Evolutionary conservation across 495 filamentous ascomycete genomes (phyloP).

Genomic region (Chaetomium tenue): DNA sequence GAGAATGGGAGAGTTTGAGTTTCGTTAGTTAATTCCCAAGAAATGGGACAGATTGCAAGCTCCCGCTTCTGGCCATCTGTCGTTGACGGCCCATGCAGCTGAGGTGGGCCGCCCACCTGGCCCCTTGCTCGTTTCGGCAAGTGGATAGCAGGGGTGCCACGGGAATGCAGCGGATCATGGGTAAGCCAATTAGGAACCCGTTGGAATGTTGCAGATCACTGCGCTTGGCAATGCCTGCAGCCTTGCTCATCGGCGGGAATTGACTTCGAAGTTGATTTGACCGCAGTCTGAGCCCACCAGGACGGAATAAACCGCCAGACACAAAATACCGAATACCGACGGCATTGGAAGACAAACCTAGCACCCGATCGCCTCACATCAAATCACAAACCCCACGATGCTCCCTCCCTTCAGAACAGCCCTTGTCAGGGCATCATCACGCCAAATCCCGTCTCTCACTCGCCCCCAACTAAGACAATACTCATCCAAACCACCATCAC

Average conservation of each 20-base stretch:
- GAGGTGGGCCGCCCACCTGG: slow-evolving; percentile 14
- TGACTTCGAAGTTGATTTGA: not conserved
- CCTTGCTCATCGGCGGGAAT: not conserved
- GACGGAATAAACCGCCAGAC: not conserved
- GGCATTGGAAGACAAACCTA: not conserved
- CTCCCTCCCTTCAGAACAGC: slow-evolving; percentile 10
- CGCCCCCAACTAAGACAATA: slow-evolving; percentile 17
- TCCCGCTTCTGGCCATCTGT: slow-evolving; percentile 31
- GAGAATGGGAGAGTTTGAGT: not conserved
- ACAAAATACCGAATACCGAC: not conserved
- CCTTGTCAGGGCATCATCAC: slow-evolving; percentile 14
- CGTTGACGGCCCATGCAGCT: slow-evolving; percentile 21
- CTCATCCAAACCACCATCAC: slow-evolving; percentile 20
- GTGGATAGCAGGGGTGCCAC: slow-evolving; percentile 17
- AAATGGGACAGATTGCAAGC: slow-evolving; percentile 37
- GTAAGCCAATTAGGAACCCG: slow-evolving; percentile 9
- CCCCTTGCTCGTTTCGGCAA: slow-evolving; percentile 15
- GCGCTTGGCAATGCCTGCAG: not conserved
- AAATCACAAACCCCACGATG: slow-evolving; percentile 6
- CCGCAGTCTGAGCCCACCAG: not conserved
- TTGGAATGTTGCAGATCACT: not conserved
- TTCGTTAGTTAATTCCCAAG: slow-evolving; percentile 6
- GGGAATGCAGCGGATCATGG: not conserved
- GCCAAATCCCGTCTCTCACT: not conserved
- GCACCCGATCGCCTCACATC: not conserved